Percentiles rank a stretch among this genome's conserved stretches.
phyloP scores from a whole-genome alignment of 768 basidiomycete genomes.

The Coprinopsis cinerea region DNA sequence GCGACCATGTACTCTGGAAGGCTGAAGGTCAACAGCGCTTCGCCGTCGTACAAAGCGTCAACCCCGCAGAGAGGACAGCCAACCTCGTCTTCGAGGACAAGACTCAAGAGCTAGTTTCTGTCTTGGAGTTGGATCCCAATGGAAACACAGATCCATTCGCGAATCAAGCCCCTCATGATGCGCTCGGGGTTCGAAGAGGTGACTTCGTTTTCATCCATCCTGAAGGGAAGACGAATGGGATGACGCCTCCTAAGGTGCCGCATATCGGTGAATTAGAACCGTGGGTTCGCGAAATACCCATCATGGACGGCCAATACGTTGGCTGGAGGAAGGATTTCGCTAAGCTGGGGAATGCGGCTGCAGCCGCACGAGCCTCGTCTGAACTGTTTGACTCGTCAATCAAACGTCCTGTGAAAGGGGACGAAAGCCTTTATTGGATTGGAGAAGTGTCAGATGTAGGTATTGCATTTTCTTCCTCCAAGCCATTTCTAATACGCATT shows the following conservation, averaged over 20 bases:
- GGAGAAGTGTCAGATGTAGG: conserved; percentile 79
- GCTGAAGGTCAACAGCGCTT: conserved; percentile 60
- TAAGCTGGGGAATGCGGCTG: conserved; percentile 56
- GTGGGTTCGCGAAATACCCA: conserved; percentile 64
- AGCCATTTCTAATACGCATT: conserved; percentile 9
- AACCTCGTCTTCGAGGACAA: conserved; percentile 52
- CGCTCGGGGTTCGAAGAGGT: conserved; percentile 75
- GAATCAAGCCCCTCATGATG: conserved; percentile 41
- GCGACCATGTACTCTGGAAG: conserved; percentile 84
- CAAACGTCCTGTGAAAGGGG: conserved; percentile 32
- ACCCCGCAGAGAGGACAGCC: conserved; percentile 67
- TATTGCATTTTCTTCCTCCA: conserved; percentile 7
- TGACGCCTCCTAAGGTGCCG: conserved; percentile 63
- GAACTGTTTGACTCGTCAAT: conserved; percentile 35
- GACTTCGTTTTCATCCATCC: conserved; percentile 81
- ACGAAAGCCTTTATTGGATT: conserved; percentile 61
- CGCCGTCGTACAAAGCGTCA: conserved; percentile 75
- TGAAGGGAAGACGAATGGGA: conserved; percentile 67
- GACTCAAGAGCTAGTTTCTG: conserved; percentile 60
- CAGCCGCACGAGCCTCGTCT: conserved; percentile 37
- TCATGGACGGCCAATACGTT: conserved; percentile 43
- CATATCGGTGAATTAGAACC: conserved; percentile 79
- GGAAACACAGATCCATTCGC: conserved; percentile 52
- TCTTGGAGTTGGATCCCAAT: conserved; percentile 86
- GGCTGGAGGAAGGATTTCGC: conserved; percentile 74